phyloP scores from a whole-genome alignment of 2,329 filamentous ascomycete species.

The Aspergillus viridinutans region DNA sequence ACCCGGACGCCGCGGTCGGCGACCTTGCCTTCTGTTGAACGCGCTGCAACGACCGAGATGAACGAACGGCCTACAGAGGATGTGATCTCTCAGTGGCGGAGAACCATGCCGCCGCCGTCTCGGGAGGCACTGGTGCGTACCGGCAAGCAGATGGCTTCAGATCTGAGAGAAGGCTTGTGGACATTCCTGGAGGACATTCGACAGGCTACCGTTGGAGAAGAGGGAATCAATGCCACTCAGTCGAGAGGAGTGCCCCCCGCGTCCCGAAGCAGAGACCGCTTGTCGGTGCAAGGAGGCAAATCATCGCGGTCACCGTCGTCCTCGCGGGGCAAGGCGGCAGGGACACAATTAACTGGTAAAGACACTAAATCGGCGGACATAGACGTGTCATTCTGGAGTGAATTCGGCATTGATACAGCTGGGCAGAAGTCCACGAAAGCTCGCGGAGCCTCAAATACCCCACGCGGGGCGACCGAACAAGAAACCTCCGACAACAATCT shows the following conservation, averaged over 20 bases:
- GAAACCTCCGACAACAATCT: conserved; percentile 31
- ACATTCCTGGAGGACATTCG: conserved; percentile 94
- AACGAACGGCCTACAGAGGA: conserved; percentile 30
- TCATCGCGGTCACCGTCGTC: conserved; percentile 30
- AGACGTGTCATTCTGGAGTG: conserved; percentile 47
- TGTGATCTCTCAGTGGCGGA: conserved; percentile 37
- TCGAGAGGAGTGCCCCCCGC: conserved; percentile 31
- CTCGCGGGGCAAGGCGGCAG: conserved; percentile 25
- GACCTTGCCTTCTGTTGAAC: conserved; percentile 39
- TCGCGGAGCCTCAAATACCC: conserved; percentile 27
- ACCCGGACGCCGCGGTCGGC: conserved; percentile 37
- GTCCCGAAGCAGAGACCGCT: conserved; percentile 30
- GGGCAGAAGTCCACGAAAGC: conserved; percentile 36
- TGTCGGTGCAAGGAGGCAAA: conserved; percentile 23
- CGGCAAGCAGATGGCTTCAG: conserved; percentile 76
- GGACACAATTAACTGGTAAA: conserved; percentile 37
- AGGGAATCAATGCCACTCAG: conserved; percentile 63
- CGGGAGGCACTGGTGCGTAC: conserved; percentile 52
- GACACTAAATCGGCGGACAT: conserved; percentile 39
- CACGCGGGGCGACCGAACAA: conserved; percentile 35
- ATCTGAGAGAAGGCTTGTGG: conserved; percentile 84
- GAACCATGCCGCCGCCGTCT: conserved; percentile 42
- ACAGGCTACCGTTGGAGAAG: conserved; percentile 93
- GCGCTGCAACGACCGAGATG: conserved; percentile 19
- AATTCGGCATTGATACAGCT: conserved; percentile 49